Conservation (phyloP, 139 green algal genomes). For the Penium margaritaceum region DNA sequence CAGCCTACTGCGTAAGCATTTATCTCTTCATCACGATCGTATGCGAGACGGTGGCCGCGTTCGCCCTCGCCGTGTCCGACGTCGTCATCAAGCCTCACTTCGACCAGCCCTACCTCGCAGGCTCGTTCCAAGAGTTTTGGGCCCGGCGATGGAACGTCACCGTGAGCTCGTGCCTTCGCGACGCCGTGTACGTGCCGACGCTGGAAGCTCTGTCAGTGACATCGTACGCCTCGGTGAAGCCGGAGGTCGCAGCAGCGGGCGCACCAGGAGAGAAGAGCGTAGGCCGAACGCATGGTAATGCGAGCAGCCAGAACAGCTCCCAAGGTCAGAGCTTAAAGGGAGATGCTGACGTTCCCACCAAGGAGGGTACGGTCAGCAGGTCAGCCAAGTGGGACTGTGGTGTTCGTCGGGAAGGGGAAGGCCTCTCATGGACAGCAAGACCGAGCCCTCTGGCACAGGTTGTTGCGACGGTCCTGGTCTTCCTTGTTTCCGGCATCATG, state of each 20-base stretch:
- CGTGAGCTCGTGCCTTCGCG: slow-evolving; percentile 27
- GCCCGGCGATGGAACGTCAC: slow-evolving; percentile 31
- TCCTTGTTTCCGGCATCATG: slow-evolving; percentile 36
- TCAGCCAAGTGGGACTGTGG: too few relatives aligned
- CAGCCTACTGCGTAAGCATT: too few relatives aligned
- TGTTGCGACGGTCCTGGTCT: slow-evolving; percentile 11
- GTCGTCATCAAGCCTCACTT: slow-evolving; percentile 9
- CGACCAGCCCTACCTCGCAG: slow-evolving; percentile 23
- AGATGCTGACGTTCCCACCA: neutral
- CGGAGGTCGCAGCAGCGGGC: neutral
- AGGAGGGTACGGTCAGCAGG: too few relatives aligned
- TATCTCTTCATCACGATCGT: slow-evolving; percentile 26
- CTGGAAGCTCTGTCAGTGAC: neutral
- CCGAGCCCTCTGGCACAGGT: neutral
- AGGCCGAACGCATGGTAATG: neutral
- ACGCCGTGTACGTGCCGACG: slow-evolving; percentile 26
- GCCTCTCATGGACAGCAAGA: neutral
- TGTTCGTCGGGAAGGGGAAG: too few relatives aligned
- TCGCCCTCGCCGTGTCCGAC: neutral
- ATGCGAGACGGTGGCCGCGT: slow-evolving; percentile 4
- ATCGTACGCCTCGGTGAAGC: neutral
- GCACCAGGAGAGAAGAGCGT: neutral
- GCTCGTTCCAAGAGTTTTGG: slow-evolving; percentile 36
- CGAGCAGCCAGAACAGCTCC: neutral
- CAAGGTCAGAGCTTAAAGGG: neutral